phyloP scores from a whole-genome alignment of 75 land plant genomes.

The Pinus tabuliformis region DNA sequence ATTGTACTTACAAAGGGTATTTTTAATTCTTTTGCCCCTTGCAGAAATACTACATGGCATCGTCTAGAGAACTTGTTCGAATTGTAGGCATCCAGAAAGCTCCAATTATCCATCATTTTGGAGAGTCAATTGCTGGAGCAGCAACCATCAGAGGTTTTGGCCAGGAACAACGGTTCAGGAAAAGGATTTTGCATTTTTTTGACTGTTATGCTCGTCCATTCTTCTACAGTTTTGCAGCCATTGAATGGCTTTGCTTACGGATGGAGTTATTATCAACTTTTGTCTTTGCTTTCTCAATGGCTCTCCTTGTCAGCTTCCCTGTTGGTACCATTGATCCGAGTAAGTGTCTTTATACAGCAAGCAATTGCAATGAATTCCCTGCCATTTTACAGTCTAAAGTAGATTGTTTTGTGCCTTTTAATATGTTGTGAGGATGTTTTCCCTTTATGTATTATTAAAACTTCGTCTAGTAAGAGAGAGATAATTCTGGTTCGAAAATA shows the following conservation, averaged over 20 bases:
- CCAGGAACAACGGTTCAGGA: slow-evolving; percentile 87
- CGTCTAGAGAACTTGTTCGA: slow-evolving; percentile 92
- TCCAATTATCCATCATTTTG: slow-evolving; percentile 91
- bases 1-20: no score
- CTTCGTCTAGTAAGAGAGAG: no score
- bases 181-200: slow-evolving; percentile 77
- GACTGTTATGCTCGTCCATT: slow-evolving; percentile 86
- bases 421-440: no score
- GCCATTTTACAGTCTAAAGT: no score
- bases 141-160: slow-evolving; percentile 95
- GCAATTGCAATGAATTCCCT: no score
- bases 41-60: slow-evolving; percentile 99
- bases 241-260: slow-evolving; percentile 98
- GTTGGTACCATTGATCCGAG: slow-evolving; percentile 90
- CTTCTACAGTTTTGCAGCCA: slow-evolving; percentile 83
- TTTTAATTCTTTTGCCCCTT: background rate
- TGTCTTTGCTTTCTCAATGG: slow-evolving; percentile 91
- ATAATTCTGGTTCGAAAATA: no score
- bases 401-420: no score
- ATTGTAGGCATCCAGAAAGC: slow-evolving; percentile 91
- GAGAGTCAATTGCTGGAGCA: slow-evolving; percentile 97
- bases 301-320: slow-evolving; percentile 84
- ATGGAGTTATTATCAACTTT: slow-evolving; percentile 93
- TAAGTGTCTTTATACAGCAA: slow-evolving; percentile 25
- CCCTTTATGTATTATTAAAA: no score